These are phyloP conservation scores for Aegilops sharonensis DNA, from an alignment of 176 grass and related monocot genomes.

Conservation along the genomic window DNA sequence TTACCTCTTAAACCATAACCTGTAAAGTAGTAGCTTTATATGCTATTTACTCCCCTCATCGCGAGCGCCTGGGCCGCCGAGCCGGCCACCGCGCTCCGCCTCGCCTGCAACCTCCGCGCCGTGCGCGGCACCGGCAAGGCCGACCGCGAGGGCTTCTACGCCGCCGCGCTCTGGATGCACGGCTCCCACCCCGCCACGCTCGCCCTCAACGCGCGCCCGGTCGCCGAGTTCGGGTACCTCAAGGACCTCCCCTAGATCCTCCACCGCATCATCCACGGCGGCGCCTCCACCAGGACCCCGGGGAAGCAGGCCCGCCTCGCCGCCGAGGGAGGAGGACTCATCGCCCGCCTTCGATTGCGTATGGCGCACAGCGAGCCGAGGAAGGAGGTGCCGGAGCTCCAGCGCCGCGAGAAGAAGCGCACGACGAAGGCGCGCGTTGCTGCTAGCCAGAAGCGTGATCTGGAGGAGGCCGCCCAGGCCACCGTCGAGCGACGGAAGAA, in stretches of 20 bases:
- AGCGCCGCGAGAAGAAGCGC: background rate
- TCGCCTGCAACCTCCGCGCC: conserved; percentile 56
- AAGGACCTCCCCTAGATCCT: conserved; percentile 78
- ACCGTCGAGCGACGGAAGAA: conserved; percentile 34
- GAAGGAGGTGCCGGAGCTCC: background rate
- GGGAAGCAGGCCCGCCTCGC: too few species aligned
- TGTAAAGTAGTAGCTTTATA: too few species aligned
- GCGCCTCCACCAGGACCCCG: background rate
- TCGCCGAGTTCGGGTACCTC: background rate
- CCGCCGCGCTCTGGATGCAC: conserved; percentile 64
- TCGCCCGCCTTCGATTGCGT: background rate
- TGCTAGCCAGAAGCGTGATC: conserved; percentile 29
- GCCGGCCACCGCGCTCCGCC: conserved; percentile 38
- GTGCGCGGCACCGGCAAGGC: conserved; percentile 76
- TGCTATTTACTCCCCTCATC: too few species aligned
- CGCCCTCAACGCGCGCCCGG: background rate
- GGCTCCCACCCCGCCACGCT: conserved; percentile 62
- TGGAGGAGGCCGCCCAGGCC: conserved; percentile 5
- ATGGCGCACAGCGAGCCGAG: background rate
- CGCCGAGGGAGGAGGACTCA: too few species aligned
- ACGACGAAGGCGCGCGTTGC: conserved; percentile 45
- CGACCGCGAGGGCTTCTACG: conserved; percentile 76
- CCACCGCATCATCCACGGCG: conserved; percentile 56
- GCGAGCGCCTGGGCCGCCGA: conserved; percentile 49
- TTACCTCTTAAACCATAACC: too few species aligned